Percentiles rank a stretch among this genome's conserved stretches.
These are phyloP conservation scores for Solanum hybrid DNA, from an alignment of 305 asterid species.

Conservation along the genomic window DNA sequence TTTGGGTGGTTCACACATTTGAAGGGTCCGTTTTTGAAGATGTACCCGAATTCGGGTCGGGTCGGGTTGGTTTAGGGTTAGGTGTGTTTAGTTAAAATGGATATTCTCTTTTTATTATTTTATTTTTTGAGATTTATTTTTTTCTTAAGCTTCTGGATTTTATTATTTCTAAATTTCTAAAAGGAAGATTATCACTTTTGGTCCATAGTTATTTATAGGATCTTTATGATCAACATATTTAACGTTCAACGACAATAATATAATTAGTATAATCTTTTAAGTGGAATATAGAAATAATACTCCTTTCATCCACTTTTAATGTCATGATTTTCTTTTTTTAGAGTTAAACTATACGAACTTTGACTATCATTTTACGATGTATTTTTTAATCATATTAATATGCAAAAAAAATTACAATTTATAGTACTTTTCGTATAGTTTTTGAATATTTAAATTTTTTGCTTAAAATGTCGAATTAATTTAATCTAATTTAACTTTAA, in stretches of 20 bases:
- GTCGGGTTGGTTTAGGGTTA: neutral
- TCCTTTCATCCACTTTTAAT: fast-evolving
- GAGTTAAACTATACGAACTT: too few relatives aligned
- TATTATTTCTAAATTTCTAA: neutral
- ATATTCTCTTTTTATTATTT: neutral
- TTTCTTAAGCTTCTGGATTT: neutral
- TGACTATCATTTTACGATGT: too few relatives aligned
- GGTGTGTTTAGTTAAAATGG: neutral
- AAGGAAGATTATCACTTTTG: neutral
- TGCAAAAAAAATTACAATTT: neutral
- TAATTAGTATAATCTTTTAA: neutral
- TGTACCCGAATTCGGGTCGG: neutral
- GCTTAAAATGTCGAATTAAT: neutral
- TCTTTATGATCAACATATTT: neutral
- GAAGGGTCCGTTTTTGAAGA: neutral
- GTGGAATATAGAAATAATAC: neutral
- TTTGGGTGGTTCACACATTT: neutral
- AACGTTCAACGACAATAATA: neutral
- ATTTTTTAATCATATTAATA: too few relatives aligned
- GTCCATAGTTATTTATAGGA: neutral
- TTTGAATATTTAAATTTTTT: too few relatives aligned
- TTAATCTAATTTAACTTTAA: too few relatives aligned
- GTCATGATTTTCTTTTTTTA: too few relatives aligned
- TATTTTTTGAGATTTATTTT: neutral
- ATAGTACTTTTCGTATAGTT: too few relatives aligned